Conservation (phyloP, 768 basidiomycete genomes). For the Rickenella mellea region DNA sequence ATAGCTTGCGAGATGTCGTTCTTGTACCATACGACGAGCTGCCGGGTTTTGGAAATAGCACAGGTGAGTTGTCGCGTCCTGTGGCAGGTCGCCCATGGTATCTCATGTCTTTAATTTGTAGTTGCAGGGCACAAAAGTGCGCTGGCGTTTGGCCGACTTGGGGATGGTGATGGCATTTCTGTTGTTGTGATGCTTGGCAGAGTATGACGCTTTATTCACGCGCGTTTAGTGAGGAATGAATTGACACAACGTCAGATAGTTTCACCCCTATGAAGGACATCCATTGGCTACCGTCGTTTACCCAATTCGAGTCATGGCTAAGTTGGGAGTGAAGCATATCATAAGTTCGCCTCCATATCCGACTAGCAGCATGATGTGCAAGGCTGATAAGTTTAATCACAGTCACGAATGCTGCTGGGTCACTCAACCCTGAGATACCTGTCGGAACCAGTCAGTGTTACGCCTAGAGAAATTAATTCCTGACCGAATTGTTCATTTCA, state of each 20-base stretch:
- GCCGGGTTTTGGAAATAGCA: slow-evolving; percentile 68
- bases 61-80: slow-evolving; percentile 38
- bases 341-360: slow-evolving; percentile 46
- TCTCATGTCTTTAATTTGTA: slow-evolving; percentile 16
- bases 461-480: neutral
- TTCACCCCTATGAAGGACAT: slow-evolving; percentile 84
- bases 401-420: slow-evolving; percentile 89
- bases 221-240: neutral
- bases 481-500: slow-evolving; percentile 16
- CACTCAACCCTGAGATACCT: slow-evolving; percentile 59
- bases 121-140: slow-evolving; percentile 77
- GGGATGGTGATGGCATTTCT: slow-evolving; percentile 51
- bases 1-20: slow-evolving; percentile 44
- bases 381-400: slow-evolving; percentile 2
- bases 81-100: neutral
- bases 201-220: slow-evolving; percentile 27
- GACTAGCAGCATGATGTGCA: neutral
- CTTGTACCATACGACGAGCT: slow-evolving; percentile 58
- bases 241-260: slow-evolving; percentile 30
- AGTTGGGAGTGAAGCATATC: slow-evolving; percentile 62
- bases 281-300: slow-evolving; percentile 58
- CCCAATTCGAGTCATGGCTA: slow-evolving; percentile 72
- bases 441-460: slow-evolving; percentile 68
- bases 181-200: slow-evolving; percentile 88
- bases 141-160: slow-evolving; percentile 74